Conservation (phyloP, 2,329 filamentous ascomycete genomes). For the Zalaria obscura region DNA sequence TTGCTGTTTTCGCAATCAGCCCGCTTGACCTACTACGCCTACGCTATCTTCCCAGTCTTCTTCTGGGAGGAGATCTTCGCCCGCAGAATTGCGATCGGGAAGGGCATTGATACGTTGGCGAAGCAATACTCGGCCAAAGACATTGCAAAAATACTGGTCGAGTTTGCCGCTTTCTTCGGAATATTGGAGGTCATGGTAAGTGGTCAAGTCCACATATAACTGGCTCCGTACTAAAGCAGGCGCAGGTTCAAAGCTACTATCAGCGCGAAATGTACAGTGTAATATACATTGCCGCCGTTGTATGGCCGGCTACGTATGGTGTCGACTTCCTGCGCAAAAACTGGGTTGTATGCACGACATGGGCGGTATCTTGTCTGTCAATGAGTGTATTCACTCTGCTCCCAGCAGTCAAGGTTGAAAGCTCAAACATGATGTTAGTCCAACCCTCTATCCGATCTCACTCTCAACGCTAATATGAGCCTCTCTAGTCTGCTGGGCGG, state of each 20-base stretch:
- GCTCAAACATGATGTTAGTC: conserved; percentile 57
- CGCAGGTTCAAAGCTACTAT: conserved; percentile 79
- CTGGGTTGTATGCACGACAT: conserved; percentile 48
- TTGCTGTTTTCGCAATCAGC: conserved; percentile 70
- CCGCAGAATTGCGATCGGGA: conserved; percentile 51
- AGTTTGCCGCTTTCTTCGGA: conserved; percentile 53
- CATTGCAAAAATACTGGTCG: conserved; percentile 45
- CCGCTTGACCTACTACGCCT: conserved; percentile 73
- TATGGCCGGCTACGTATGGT: conserved; percentile 70
- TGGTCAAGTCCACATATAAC: background rate
- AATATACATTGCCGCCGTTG: conserved; percentile 59
- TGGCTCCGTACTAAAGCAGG: background rate
- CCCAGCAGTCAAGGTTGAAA: conserved; percentile 73
- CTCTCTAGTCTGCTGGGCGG: conserved; percentile 55
- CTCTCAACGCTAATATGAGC: background rate
- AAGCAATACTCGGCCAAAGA: conserved; percentile 47
- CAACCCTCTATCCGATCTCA: background rate
- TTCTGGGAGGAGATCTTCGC: conserved; percentile 97
- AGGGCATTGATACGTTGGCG: conserved; percentile 56
- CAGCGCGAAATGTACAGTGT: conserved; percentile 74
- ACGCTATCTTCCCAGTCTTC: conserved; percentile 79
- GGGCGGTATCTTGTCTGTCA: conserved; percentile 60
- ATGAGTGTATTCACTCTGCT: conserved; percentile 91
- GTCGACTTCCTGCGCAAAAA: conserved; percentile 56
- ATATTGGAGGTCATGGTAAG: conserved; percentile 60